Evolutionary conservation across 371 early-diverging fungal species (phyloP).

Genomic region (Mucor piriformis): DNA sequence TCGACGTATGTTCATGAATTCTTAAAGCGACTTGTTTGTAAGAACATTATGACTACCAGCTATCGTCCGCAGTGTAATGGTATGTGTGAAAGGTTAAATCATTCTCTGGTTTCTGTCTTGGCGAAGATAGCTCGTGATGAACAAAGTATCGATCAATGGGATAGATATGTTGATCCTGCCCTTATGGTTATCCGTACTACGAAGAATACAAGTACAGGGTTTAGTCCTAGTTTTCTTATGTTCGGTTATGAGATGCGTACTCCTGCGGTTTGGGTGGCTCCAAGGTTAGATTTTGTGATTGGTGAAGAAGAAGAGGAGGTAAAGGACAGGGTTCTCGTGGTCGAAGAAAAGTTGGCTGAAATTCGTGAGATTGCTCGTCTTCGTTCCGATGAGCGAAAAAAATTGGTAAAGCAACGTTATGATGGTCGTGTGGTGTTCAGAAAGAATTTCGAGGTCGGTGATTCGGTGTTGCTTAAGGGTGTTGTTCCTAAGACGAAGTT

Average conservation of each 20-base stretch:
- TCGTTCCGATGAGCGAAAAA: background rate
- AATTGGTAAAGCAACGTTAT: conserved; percentile 5
- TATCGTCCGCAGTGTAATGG: conserved; percentile 41
- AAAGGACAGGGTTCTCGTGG: background rate
- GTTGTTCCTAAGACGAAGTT: conserved; percentile 9
- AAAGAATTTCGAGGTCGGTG: conserved; percentile 13
- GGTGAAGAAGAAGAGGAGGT: conserved; percentile 20
- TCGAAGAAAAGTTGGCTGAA: background rate
- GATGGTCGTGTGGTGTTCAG: background rate
- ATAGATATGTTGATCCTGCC: conserved; percentile 9
- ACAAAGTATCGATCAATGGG: conserved; percentile 7
- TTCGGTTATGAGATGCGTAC: conserved; percentile 24
- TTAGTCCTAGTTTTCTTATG: conserved; percentile 13
- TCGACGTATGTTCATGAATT: conserved; percentile 9
- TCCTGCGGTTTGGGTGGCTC: conserved; percentile 26
- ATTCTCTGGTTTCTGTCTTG: conserved; percentile 6
- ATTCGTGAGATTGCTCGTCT: background rate
- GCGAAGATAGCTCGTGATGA: conserved; percentile 17
- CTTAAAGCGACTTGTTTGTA: conserved; percentile 15
- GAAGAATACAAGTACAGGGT: conserved; percentile 22
- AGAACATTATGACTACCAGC: conserved; percentile 22
- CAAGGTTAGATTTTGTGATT: conserved; percentile 18
- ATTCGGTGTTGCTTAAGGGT: conserved; percentile 15
- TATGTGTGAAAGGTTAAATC: conserved; percentile 39
- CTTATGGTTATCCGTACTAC: conserved; percentile 19